phyloP scores from a whole-genome alignment of 805 yeast genomes.

The Scheffersomyces lignosus region DNA sequence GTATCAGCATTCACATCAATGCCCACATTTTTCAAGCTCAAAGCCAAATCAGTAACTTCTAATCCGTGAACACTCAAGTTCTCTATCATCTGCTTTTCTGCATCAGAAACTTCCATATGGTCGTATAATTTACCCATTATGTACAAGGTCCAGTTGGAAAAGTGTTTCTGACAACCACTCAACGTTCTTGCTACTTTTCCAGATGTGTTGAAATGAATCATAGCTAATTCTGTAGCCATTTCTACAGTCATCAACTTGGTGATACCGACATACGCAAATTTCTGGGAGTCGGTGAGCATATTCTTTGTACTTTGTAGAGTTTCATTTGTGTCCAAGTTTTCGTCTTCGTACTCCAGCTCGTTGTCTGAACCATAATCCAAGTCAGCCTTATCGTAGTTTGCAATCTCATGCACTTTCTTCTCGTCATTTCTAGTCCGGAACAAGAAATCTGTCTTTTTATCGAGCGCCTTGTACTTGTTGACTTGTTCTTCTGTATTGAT shows the following conservation, averaged over 20 bases:
- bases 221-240: constrained; percentile 79
- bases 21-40: constrained; percentile 47
- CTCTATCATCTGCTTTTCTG: constrained; percentile 86
- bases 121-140: constrained; percentile 70
- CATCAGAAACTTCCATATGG: constrained; percentile 76
- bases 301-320: constrained; percentile 79
- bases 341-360: constrained; percentile 34
- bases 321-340: constrained; percentile 48
- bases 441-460: constrained; percentile 53
- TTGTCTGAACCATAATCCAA: constrained; percentile 25
- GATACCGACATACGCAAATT: constrained; percentile 88
- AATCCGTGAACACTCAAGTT: constrained; percentile 82
- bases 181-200: constrained; percentile 58
- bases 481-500: constrained; percentile 87
- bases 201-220: constrained; percentile 50
- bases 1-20: constrained; percentile 6
- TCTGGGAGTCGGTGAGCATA: constrained; percentile 79
- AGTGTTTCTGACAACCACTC: constrained; percentile 69
- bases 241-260: constrained; percentile 73
- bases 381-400: constrained; percentile 9
- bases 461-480: constrained; percentile 56
- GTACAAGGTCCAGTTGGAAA: constrained; percentile 81
- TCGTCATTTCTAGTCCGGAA: constrained; percentile 28
- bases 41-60: constrained; percentile 66
- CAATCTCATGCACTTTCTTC: constrained; percentile 21